Base-by-base conservation (phyloP, 345 rosid species). In the Gossypium ekmanianum region DNA sequence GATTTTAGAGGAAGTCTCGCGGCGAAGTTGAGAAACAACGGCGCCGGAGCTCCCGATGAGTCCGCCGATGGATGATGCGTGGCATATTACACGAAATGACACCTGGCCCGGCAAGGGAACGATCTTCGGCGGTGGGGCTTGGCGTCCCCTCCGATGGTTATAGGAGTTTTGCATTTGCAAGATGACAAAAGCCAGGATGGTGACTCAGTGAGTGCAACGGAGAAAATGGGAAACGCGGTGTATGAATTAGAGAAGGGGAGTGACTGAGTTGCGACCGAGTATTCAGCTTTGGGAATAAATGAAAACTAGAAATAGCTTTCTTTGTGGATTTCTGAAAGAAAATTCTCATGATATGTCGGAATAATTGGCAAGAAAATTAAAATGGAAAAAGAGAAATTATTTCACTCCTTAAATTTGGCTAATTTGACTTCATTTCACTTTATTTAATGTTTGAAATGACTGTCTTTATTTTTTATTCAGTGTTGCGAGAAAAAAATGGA, bases 31-130 rank as follows among this genome's bases (percentile, higher is more conserved):
- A 1, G 85, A 75, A 18, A 87, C 72, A 11, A 82, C 63, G 10
- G 3, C 44, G 18, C 88, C 90, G 45, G 81, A 77, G 9, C 57
- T 44, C 27, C 90, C 90, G 79, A 87, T 77, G 20, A 87, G 67
- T 6, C 87, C 87, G 0, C 85, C 83, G 55, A 83, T 43, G 4
- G 73, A 79, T 26, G 87, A 82, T 16, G 66, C 76, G 64, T 80
- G 87, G 71, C 90, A 87, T 24, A 83, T 78, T 11, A 87, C 64
- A 63, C 90, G 85, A 34, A 87, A 58, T 0, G 84, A 74, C 14
- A 79, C 75, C 59, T 81, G 79, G 20, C 78, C 83, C 0, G 82
- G 79, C 43, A 67, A 59, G 16, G 76, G 68, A 59, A 80, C 68
- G 17, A 74, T 77, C 41, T 73, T 65, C 27, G 16, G 66, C 0